Base-by-base conservation (phyloP, 2,329 filamentous ascomycete genomes). In the Apiospora malaysiana region DNA sequence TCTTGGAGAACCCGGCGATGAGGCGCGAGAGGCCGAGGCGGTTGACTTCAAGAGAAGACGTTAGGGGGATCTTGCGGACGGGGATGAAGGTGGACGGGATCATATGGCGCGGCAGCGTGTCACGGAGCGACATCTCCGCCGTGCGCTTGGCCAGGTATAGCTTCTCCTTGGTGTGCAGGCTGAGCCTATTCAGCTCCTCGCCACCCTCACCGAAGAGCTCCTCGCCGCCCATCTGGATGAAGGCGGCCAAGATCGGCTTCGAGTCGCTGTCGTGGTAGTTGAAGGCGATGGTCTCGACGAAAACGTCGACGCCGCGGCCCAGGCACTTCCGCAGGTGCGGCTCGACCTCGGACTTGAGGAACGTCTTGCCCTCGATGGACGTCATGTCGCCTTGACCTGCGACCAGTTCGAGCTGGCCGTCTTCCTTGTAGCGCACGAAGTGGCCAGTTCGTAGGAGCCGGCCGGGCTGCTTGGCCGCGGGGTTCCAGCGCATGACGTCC, bases 1-100 rank as follows among this genome's bases (percentile, higher is more conserved):
- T 78, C 6, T 81, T 81, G 0, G 83, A 83, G 12, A 87, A 72
- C 0, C 81, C 81, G 0, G 81, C 75, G 40, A 84, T 83, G 71
- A 84, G 81, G 72, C 82, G 84, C 70, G 85, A 84, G 9, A 89
- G 81, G 69, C 83, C 83, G 23, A 82, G 79, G 1, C 85, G 81
- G 73, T 88, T 84, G 51, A 88, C 81, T 73, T 89, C 86, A 69
- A 88, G 80, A 0, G 85, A 85, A 0, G 82, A 79, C 0, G 85
- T 87, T 27, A 88, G 75, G 0, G 87, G 87, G 25, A 89, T 80
- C 14, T 80, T 76, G 65, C 81, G 81, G 27, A 89, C 78, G 0
- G 87, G 86, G 2, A 89, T 81, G 67, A 85, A 88, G 2, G 84
- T 79, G 0, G 81, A 79, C 0, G 87, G 87, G n/a, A 87, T 78